Evolutionary conservation across 352 stramenopile genomes (phyloP).

Genomic region (Globisporangium mamillatum): DNA sequence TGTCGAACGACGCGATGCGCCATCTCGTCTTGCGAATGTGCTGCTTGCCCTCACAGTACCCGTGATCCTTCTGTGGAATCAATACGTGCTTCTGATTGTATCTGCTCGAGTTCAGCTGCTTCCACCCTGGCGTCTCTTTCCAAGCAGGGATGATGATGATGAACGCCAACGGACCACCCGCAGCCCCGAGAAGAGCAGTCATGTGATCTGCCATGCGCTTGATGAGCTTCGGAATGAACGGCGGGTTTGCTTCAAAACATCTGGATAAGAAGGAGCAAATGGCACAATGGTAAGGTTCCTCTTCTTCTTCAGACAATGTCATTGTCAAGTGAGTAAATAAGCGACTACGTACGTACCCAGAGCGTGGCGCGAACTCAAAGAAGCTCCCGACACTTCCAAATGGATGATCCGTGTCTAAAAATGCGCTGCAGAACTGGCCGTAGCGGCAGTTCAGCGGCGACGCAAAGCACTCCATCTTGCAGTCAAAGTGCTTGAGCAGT

Average conservation of each 20-base stretch:
- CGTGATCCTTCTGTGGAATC: conserved; percentile 84
- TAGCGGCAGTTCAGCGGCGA: conserved; percentile 94
- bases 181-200: conserved; percentile 63
- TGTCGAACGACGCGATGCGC: conserved; percentile 93
- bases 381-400: conserved; percentile 94
- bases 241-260: conserved; percentile 94
- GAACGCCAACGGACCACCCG: conserved; percentile 80
- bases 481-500: conserved; percentile 89
- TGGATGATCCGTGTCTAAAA: conserved; percentile 79
- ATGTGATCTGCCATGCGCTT: conserved; percentile 89
- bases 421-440: conserved; percentile 88
- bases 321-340: too few species aligned
- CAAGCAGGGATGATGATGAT: conserved; percentile 91
- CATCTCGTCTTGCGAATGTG: conserved; percentile 86
- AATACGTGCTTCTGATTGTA: conserved; percentile 76
- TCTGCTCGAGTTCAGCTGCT: conserved; percentile 64
- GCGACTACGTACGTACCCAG: conserved; percentile 34
- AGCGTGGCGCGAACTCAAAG: conserved; percentile 89
- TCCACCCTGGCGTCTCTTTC: conserved; percentile 84
- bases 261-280: conserved; percentile 18
- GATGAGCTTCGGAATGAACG: conserved; percentile 93
- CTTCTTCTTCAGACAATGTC: neutral
- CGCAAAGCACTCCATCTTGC: conserved; percentile 92
- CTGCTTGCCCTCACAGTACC: conserved; percentile 91
- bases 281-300: neutral